Evolutionary conservation across 2,329 filamentous ascomycete species (phyloP), one percentile per base, ranked within the genome.

Genomic region (Dryadomyces sulphureus): DNA sequence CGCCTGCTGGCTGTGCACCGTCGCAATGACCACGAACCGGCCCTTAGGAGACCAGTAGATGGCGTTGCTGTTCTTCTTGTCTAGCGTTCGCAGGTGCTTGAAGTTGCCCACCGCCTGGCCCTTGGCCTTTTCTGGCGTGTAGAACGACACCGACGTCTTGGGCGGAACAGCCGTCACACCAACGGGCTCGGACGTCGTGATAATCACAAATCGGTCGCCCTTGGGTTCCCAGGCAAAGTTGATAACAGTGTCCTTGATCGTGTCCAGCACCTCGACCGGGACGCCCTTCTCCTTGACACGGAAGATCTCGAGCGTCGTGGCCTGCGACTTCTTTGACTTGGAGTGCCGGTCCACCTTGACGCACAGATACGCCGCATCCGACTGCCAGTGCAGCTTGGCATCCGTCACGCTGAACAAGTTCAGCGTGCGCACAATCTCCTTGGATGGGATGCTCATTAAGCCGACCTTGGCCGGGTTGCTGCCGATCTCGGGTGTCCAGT

Each of bases 151-250:
- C 0, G 88, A 75, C 1, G 92, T 96, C 75, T 98, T 98, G 52
- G 92, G 89, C 5, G 84, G 77, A 7, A 94, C 88, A 12, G 85
- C 88, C 11, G 84, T 81, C 38, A 81, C 78, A 35, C 79, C 78
- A 36, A 80, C 72, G 3, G 84, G 79, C 67, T 98, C 92, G 11
- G 87, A 84, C 17, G 86, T 92, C 32, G 89, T 95, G 67, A 98
- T 98, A 60, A 95, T 81, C 54, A 95, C 88, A 62, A 98, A 98
- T 35, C 92, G 82, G 63, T 94, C 89, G 51, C 92, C 92, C 70
- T 95, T 95, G 52, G 92, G 92, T 62, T 98, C 92, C 92, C 92
- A 98, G 9, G 92, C 88, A 61, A 98, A 98, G 72, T 98, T 98
- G 69, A 98, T 94, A 56, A 98, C 92, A 1, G 89, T 94, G 59